Percentiles rank a stretch among this genome's conserved stretches.
Conservation (phyloP, 768 basidiomycete genomes). For the Hygrophoropsis aurantiaca region DNA sequence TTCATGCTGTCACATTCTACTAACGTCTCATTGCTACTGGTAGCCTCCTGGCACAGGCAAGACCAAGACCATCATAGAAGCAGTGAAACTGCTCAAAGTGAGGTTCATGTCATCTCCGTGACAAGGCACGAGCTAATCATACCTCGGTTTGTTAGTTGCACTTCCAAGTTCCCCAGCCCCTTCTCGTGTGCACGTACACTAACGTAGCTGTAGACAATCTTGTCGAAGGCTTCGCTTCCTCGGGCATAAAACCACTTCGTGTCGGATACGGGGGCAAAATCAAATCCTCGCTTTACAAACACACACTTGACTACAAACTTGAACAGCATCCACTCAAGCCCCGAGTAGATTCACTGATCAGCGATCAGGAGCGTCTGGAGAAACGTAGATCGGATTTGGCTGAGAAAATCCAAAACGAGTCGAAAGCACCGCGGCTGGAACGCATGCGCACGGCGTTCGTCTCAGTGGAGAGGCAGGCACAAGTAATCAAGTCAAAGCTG, state of each 20-base stretch:
- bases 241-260: conserved; percentile 72
- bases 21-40: conserved; percentile 1
- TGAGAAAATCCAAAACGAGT: conserved; percentile 19
- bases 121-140: no score
- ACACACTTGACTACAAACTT: conserved; percentile 66
- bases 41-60: conserved; percentile 94
- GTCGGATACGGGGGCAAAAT: conserved; percentile 67
- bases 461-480: conserved; percentile 28
- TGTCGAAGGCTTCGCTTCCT: conserved; percentile 65
- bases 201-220: conserved; percentile 93
- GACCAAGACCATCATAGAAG: conserved; percentile 88
- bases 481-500: conserved; percentile 39
- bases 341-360: conserved; percentile 40
- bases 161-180: conserved; percentile 79
- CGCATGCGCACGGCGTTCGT: conserved; percentile 27
- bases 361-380: conserved; percentile 34
- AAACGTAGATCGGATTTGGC: conserved; percentile 25
- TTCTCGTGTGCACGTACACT: conserved; percentile 93
- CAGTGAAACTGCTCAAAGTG: conserved; percentile 78
- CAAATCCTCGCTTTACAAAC: conserved; percentile 48
- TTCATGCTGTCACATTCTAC: neutral
- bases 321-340: conserved; percentile 56
- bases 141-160: conserved; percentile 44
- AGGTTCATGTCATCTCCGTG: neutral
- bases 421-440: conserved; percentile 23